These are phyloP conservation scores for Chenopodium berlandieri DNA, from an alignment of 148 eudicot species.

Conservation along the genomic window DNA sequence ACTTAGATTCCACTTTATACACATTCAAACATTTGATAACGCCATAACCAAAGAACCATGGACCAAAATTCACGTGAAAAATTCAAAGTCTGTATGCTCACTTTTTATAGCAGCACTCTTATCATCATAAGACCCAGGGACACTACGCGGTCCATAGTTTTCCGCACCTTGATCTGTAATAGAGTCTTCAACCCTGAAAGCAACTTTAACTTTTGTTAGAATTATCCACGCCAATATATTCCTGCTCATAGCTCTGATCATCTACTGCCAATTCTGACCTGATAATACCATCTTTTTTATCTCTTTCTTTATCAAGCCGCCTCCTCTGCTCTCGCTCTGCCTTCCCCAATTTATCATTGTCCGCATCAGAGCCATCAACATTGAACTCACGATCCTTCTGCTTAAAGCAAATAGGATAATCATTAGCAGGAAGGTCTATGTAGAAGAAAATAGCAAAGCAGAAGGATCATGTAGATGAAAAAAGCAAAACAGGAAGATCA, in stretches of 20 bases:
- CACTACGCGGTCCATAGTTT: conserved; percentile 26
- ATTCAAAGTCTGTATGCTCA: conserved; percentile 37
- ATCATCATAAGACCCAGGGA: conserved; percentile 54
- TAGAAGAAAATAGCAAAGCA: neutral
- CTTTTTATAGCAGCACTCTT: conserved; percentile 66
- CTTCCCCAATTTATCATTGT: conserved; percentile 69
- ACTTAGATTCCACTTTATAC: neutral
- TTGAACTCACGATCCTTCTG: conserved; percentile 58
- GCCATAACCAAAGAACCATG: neutral
- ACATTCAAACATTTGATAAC: neutral
- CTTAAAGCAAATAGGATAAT: neutral
- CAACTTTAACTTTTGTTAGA: conserved; percentile 48
- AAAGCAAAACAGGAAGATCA: neutral
- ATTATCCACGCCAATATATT: conserved; percentile 36
- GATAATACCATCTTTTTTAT: conserved; percentile 56
- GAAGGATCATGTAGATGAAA: neutral
- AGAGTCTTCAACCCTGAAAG: conserved; percentile 56
- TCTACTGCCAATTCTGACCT: conserved; percentile 33
- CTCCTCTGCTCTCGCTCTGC: conserved; percentile 67
- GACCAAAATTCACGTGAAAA: neutral
- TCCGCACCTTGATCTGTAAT: conserved; percentile 33
- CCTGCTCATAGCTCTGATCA: conserved; percentile 48
- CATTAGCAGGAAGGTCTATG: conserved; percentile 9
- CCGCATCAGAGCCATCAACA: conserved; percentile 68
- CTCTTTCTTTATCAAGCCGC: conserved; percentile 68